These are phyloP conservation scores for Fonsecaea monophora DNA, from an alignment of 2,329 filamentous ascomycete species.

Conservation along the genomic window DNA sequence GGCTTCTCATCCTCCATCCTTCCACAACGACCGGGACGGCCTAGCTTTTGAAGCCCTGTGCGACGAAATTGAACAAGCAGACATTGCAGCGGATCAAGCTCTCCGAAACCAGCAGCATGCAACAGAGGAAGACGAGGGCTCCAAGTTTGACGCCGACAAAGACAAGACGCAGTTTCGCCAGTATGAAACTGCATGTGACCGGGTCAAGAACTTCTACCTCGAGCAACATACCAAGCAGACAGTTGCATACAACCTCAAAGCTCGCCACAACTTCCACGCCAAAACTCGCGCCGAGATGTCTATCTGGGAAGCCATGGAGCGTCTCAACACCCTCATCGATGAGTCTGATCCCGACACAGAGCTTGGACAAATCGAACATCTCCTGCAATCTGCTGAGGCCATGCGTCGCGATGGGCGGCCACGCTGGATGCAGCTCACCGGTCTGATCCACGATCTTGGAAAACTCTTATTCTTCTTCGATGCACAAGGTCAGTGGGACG, in stretches of 20 bases:
- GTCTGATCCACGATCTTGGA: conserved; percentile 56
- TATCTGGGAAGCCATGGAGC: conserved; percentile 91
- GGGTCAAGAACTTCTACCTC: conserved; percentile 85
- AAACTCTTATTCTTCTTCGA: conserved; percentile 63
- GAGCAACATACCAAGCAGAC: conserved; percentile 69
- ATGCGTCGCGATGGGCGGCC: conserved; percentile 74
- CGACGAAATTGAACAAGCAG: conserved; percentile 66
- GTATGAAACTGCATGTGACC: conserved; percentile 81
- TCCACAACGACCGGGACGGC: conserved; percentile 57
- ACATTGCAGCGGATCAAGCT: conserved; percentile 64
- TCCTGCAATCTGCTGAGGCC: conserved; percentile 86
- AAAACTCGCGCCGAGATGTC: conserved; percentile 77
- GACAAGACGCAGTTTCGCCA: conserved; percentile 82
- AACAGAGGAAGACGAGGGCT: conserved; percentile 55
- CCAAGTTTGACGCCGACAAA: conserved; percentile 75
- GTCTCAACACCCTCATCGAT: conserved; percentile 88
- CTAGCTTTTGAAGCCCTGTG: conserved; percentile 65
- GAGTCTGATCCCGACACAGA: conserved; percentile 89
- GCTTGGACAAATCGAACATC: conserved; percentile 86
- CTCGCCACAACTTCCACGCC: conserved; percentile 73
- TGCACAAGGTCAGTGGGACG: conserved; percentile 89
- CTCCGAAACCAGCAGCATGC: conserved; percentile 52
- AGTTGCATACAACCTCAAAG: conserved; percentile 77
- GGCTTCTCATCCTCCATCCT: conserved; percentile 28
- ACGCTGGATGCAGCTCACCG: conserved; percentile 57